Base-by-base conservation (phyloP, 495 filamentous ascomycete species). In the Filosporella fistucella region DNA sequence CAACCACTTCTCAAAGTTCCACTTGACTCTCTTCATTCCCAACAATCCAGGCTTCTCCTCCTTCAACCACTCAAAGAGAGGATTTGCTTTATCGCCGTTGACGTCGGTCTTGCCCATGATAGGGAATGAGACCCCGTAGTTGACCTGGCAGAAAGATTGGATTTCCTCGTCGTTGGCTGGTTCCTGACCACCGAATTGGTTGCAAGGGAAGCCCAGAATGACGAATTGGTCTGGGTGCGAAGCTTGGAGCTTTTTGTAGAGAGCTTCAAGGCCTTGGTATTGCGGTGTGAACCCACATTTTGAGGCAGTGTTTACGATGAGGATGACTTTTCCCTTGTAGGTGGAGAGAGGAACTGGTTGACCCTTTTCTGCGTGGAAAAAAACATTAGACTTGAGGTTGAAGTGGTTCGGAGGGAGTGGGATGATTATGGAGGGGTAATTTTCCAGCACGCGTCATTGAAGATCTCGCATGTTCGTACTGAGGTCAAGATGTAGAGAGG, bases 251-350 rank as follows among this genome's bases (percentile, higher is more conserved):
- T 76, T 71, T 68, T 96, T 82, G 76, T 96, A 95, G 50, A 99
- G 72, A 49, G 77, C 83, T 75, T 99, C 90, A 25, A 99, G 87
- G 13, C 85, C 88, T 43, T 78, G 79, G 65, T 91, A 97, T 69
- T 99, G 93, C n/a, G 86, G 86, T 9, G 93, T 96, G 80, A 96
- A 97, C 63, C 94, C 93, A 72, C 93, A 99, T 75, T 96, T 96
- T 61, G 88, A 94, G 51, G 93, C 93, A n/a, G 89, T 95, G 78
- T 99, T 99, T 68, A 97, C 93, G 57, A 95, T 66, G 33, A 99
- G 85, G 52, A 97, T 80, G 64, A 96, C 91, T 65, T 96, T 96
- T 73, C 85, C 88, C 50, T 86, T 75, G 67, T 89, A 82, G 24
- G 75, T 60, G 53, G 67, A 55, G 59, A 97, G 78, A 45, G 80